A percentile compares a stretch with the other conserved stretches of the same genome.
These are phyloP conservation scores for Albizia julibrissin DNA, from an alignment of 306 rosid genomes.

Conservation along the genomic window DNA sequence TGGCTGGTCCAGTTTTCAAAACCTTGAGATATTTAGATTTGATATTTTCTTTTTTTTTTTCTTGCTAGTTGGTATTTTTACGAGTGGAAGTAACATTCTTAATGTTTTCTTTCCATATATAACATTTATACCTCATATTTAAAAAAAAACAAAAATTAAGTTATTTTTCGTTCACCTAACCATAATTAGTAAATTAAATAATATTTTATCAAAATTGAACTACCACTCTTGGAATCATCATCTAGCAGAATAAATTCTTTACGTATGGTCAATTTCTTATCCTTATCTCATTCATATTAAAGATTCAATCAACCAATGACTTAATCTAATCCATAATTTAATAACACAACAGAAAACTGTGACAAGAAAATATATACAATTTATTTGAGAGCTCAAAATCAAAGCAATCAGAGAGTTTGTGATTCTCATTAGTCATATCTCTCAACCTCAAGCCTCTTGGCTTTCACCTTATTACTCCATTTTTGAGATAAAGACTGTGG, in stretches of 20 bases:
- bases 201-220: not conserved
- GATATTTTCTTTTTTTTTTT: too few species aligned
- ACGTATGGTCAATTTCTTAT: not conserved
- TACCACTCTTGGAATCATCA: not conserved
- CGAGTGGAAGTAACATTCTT: too few species aligned
- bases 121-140: not conserved
- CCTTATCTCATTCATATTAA: not conserved
- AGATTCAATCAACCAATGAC: not conserved
- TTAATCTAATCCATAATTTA: not conserved
- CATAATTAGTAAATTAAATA: too few species aligned
- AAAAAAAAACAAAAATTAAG: too few species aligned
- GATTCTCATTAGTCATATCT: not conserved
- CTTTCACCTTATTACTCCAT: not conserved
- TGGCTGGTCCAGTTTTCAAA: too few species aligned
- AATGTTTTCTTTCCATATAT: too few species aligned
- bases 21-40: too few species aligned
- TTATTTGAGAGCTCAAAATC: not conserved
- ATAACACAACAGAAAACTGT: not conserved
- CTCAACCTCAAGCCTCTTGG: not conserved
- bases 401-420: not conserved
- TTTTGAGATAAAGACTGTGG: not conserved
- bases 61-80: too few species aligned
- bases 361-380: not conserved
- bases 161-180: too few species aligned
- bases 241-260: not conserved